Conservation (phyloP, 495 filamentous ascomycete species). For the Penicillium manginii region DNA sequence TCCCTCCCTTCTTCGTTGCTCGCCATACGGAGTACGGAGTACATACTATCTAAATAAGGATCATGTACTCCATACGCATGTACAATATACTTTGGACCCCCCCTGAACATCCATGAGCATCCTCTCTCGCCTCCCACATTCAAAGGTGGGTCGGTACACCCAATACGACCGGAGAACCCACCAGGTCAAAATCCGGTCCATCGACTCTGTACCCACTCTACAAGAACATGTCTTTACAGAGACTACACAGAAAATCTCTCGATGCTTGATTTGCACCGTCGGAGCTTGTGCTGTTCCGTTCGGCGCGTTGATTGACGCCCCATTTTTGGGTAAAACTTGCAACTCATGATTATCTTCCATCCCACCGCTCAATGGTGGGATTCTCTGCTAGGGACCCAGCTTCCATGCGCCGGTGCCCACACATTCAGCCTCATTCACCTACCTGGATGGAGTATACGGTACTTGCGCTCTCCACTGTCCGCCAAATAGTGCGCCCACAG, state of each 20-base stretch:
- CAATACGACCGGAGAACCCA: constrained; percentile 2
- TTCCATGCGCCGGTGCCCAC: background rate
- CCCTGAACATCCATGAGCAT: background rate
- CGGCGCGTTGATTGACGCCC: constrained; percentile 13
- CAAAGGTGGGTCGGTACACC: background rate
- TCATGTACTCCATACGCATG: background rate
- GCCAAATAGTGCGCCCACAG: constrained; percentile 5
- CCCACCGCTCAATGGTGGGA: constrained; percentile 9
- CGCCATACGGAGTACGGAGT: too few species aligned
- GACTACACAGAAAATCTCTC: background rate
- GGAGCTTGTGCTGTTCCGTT: constrained; percentile 11
- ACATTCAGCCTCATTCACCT: constrained; percentile 4
- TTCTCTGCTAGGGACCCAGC: background rate
- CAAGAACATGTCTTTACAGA: background rate
- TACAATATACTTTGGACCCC: background rate
- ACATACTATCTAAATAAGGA: background rate
- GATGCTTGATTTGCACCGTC: constrained; percentile 8
- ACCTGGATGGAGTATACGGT: constrained; percentile 9
- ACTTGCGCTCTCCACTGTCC: constrained; percentile 1
- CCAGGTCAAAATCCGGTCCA: background rate
- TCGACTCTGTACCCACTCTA: background rate
- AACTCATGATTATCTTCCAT: constrained; percentile 1
- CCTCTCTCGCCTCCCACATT: background rate
- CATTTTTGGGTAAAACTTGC: constrained; percentile 9
- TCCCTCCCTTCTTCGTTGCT: background rate